These are phyloP conservation scores for Gardenia jasminoides DNA, from an alignment of 257 asterid genomes.

Conservation along the genomic window DNA sequence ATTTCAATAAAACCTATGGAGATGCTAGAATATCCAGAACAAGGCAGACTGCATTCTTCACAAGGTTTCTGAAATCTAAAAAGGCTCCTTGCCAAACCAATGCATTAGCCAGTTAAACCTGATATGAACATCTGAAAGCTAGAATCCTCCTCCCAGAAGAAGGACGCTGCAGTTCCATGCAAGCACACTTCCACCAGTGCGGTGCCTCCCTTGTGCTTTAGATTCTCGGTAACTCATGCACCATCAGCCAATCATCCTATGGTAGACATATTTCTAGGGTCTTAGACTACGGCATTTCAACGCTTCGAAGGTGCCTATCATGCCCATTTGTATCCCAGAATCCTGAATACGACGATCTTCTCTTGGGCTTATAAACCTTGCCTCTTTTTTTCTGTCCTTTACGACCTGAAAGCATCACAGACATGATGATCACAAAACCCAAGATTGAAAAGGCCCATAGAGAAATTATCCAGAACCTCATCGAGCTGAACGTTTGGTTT, in stretches of 20 bases:
- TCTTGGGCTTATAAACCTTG: conserved; percentile 48
- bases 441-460: conserved; percentile 63
- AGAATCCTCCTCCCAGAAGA: background rate
- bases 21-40: background rate
- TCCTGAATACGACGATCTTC: conserved; percentile 43
- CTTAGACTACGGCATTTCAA: conserved; percentile 29
- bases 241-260: background rate
- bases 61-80: background rate
- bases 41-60: conserved; percentile 1
- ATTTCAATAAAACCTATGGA: background rate
- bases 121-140: conserved; percentile 3
- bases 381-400: conserved; percentile 59
- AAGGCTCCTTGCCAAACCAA: background rate
- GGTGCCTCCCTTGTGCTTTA: background rate
- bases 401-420: conserved; percentile 48
- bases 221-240: background rate
- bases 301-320: conserved; percentile 36
- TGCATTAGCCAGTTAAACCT: background rate
- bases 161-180: background rate
- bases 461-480: conserved; percentile 66
- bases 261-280: background rate
- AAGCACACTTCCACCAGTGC: background rate
- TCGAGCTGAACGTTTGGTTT: conserved; percentile 52
- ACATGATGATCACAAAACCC: conserved; percentile 56
- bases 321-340: conserved; percentile 40